Base-by-base conservation (phyloP, 2,329 filamentous ascomycete genomes). In the Verticillium zaregamsianum region DNA sequence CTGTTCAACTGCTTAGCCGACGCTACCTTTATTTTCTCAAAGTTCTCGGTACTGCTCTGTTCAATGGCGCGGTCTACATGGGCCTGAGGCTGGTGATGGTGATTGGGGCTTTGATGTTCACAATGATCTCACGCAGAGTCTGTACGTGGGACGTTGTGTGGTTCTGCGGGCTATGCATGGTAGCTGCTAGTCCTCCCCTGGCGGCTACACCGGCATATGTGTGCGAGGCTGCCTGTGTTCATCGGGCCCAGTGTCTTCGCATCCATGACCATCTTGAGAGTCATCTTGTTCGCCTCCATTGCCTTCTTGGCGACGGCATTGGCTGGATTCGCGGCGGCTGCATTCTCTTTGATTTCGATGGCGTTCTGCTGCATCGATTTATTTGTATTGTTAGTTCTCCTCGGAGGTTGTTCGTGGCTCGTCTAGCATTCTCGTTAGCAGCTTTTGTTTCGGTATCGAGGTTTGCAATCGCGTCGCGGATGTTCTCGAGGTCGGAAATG, bases 1-100 rank as follows among this genome's bases (percentile, higher is more conserved):
- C 55, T 58, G 8, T 61, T 58, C 3, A 61, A 32, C n/a, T 61
- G 32, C 8, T 58, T 61, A 6, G 20, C 28, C 9, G 40, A 61
- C 14, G 23, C 40, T n/a, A 23, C 32, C 23, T 61, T 61, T 5
- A 54, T 15, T 40, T 61, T 57, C 25, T 20, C n/a, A 25, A 52
- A 55, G 11, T 61, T 15, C 32, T 61, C 28, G 23, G 55, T 61
- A 7, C 8, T 61, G 14, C 61, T 66, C 54, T 64, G 57, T 64
- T 68, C 23, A 60, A 65, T 67, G 55, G 61, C 62, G 35, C 61
- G 62, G 60, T 66, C 57, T 63, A 66, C 54, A 55, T 67, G 58
- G 55, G 57, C 59, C 62, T 57, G 40, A 66, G 62, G 57, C 25
- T 64, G 35, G 63, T 58, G 52, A 65, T 65, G 32, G 65, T 67